A percentile compares a stretch with the other conserved stretches of the same genome.
phyloP scores from a whole-genome alignment of 139 green algal species.

The Astrephomene gubernaculifera region DNA sequence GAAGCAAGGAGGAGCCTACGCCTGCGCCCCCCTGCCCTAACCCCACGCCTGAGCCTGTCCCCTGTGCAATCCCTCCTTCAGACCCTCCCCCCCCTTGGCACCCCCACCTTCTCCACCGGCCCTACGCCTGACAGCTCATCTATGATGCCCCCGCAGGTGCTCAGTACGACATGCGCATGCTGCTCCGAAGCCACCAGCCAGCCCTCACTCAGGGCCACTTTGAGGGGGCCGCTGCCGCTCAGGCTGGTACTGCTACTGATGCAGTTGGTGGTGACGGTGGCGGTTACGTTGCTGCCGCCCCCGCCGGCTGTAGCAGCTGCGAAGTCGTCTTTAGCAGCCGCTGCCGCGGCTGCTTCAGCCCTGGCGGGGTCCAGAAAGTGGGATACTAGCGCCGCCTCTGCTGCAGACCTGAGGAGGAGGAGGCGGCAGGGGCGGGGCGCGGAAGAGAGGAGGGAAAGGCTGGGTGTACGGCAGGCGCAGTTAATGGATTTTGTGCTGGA shows the following conservation, averaged over 20 bases:
- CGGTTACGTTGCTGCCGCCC: no score
- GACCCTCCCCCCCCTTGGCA: neutral
- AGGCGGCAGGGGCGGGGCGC: neutral
- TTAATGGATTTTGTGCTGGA: neutral
- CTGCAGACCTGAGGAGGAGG: neutral
- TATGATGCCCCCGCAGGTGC: neutral
- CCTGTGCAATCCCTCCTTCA: neutral
- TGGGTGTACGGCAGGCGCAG: neutral
- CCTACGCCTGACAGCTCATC: neutral
- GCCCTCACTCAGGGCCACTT: conserved; percentile 1
- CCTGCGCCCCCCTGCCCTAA: neutral
- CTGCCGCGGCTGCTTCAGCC: neutral
- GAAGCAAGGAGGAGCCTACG: no score
- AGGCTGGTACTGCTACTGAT: no score
- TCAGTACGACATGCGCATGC: neutral
- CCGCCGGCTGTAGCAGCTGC: no score
- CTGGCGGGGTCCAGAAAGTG: conserved; percentile 2
- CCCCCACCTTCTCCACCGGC: conserved; percentile 1
- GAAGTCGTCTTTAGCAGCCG: neutral
- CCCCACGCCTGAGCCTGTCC: no score
- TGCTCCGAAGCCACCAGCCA: neutral
- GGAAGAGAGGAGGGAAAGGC: neutral
- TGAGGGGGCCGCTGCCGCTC: neutral
- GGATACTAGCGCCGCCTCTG: conserved; percentile 24
- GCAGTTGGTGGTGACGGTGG: no score